phyloP scores from a whole-genome alignment of 768 basidiomycete species.

The Boletus rubropictus region DNA sequence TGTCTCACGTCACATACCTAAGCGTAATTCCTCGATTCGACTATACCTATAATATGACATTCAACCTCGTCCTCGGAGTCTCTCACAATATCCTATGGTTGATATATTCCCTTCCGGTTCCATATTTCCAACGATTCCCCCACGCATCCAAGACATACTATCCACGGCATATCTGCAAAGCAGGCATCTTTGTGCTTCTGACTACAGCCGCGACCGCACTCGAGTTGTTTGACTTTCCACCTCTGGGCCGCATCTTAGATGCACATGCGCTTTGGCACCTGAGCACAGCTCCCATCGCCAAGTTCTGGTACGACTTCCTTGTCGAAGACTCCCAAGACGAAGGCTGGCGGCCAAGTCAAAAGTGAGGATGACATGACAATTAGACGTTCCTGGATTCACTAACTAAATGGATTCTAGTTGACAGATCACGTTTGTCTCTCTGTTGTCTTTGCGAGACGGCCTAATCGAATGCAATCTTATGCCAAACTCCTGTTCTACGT shows the following conservation, averaged over 20 bases:
- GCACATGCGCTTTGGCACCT: constrained; percentile 94
- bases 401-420: constrained; percentile 12
- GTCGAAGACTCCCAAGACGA: constrained; percentile 64
- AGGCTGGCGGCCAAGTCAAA: constrained; percentile 53
- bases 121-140: constrained; percentile 51
- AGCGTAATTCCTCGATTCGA: constrained; percentile 73
- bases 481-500: constrained; percentile 16
- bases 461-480: constrained; percentile 1
- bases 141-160: constrained; percentile 50
- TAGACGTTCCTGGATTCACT: constrained; percentile 1
- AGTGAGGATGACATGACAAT: constrained; percentile 16
- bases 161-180: constrained; percentile 48
- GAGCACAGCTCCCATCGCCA: constrained; percentile 69
- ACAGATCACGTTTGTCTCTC: not conserved
- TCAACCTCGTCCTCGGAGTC: constrained; percentile 73
- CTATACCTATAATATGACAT: constrained; percentile 89
- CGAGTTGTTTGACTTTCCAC: constrained; percentile 90
- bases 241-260: constrained; percentile 68
- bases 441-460: not conserved
- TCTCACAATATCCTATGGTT: constrained; percentile 81
- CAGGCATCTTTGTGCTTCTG: constrained; percentile 56
- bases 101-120: constrained; percentile 52
- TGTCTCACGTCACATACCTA: constrained; percentile 76
- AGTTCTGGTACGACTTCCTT: constrained; percentile 84
- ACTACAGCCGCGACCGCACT: constrained; percentile 72